Evolutionary conservation across 176 grass and related monocot genomes (phyloP).

Genomic region (Aegilops speltoides): DNA sequence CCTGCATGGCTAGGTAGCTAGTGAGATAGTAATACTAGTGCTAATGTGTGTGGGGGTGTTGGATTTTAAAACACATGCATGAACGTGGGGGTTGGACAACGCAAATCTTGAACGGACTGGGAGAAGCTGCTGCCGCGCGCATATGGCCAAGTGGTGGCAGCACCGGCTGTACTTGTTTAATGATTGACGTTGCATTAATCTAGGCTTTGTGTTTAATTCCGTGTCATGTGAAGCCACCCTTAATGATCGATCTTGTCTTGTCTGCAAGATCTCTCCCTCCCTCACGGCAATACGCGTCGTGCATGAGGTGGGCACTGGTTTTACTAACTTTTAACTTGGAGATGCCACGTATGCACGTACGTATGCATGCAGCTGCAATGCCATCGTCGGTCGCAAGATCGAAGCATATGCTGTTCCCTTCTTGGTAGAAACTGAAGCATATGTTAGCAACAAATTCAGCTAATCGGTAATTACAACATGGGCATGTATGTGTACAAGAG

Average conservation of each 20-base stretch:
- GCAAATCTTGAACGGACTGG: not conserved
- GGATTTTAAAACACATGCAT: conserved; percentile 40
- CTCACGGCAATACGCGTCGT: not conserved
- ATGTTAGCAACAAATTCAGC: not conserved
- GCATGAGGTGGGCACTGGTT: not conserved
- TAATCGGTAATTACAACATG: not conserved
- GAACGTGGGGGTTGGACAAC: conserved; percentile 18
- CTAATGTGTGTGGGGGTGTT: not conserved
- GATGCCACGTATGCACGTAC: not conserved
- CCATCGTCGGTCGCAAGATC: not conserved
- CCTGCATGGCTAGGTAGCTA: not conserved
- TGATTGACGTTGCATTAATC: conserved; percentile 5
- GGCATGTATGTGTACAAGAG: not conserved
- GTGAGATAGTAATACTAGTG: not conserved
- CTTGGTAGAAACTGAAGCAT: not conserved
- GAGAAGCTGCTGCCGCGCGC: not conserved
- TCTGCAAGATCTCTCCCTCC: not conserved
- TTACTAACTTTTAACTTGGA: not conserved
- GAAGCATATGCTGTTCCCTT: not conserved
- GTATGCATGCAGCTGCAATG: not conserved
- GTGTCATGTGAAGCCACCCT: conserved; percentile 28
- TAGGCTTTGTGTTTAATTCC: conserved; percentile 20
- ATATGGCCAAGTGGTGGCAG: conserved; percentile 43
- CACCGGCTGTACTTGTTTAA: not conserved
- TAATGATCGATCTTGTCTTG: conserved; percentile 32